Conservation (phyloP, 164 flowering plant species). For the grape (Vitis vinifera) region ASM3070453v1 NC_081809.1:1511001-1511500, state of each 20-base stretch:
- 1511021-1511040: constrained; percentile 50
- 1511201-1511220: constrained; percentile 71
- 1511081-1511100: constrained; percentile 50
- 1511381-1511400: constrained; percentile 86
- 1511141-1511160: constrained; percentile 63
- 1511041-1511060: constrained; percentile 70
- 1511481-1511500: constrained; percentile 69
- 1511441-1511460: constrained; percentile 79
- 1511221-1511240: constrained; percentile 67
- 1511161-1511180: constrained; percentile 53
- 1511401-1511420: constrained; percentile 65
- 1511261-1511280: constrained; percentile 82
- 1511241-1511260: constrained; percentile 65
- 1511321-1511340: constrained; percentile 60
- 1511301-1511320: constrained; percentile 71
- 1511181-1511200: constrained; percentile 43
- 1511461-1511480: constrained; percentile 72
- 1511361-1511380: constrained; percentile 78
- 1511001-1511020: constrained; percentile 63
- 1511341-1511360: constrained; percentile 80
- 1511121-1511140: constrained; percentile 84
- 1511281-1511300: constrained; percentile 70
- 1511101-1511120: constrained; percentile 68
- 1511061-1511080: constrained; percentile 61
- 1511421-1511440: constrained; percentile 61